Evolutionary conservation across 75 land plant species (phyloP).

Genomic region (Cupressus sempervirens): DNA sequence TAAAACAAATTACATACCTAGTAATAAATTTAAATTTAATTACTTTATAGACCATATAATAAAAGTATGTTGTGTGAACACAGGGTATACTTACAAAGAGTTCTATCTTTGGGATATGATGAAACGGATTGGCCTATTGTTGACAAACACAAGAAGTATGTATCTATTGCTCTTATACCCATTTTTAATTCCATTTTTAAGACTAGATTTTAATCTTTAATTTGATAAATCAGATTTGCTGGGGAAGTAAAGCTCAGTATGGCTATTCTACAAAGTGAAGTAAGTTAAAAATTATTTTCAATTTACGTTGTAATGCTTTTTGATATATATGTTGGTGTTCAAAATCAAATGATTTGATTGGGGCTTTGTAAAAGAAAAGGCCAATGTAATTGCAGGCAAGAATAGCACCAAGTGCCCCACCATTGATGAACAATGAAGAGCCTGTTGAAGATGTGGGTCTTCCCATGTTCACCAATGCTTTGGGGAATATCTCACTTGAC

Average conservation of each 20-base stretch:
- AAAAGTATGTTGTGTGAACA: background rate
- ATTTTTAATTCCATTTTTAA: background rate
- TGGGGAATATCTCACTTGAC: background rate
- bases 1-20: too few species aligned
- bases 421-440: background rate
- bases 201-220: background rate
- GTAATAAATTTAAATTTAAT: background rate
- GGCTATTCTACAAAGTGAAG: background rate
- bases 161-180: background rate
- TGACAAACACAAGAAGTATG: conserved; percentile 6
- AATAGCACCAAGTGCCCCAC: background rate
- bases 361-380: background rate
- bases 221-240: background rate
- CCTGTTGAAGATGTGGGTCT: background rate
- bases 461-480: background rate
- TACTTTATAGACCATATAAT: background rate
- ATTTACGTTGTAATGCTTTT: background rate
- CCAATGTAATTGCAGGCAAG: background rate
- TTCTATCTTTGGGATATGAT: background rate
- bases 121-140: conserved; percentile 8
- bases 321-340: background rate
- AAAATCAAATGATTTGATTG: background rate
- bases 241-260: conserved; percentile 6
- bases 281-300: background rate
- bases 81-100: conserved; percentile 8